These are phyloP conservation scores for Dioszegia hungarica DNA, from an alignment of 768 basidiomycete genomes.

Conservation along the genomic window DNA sequence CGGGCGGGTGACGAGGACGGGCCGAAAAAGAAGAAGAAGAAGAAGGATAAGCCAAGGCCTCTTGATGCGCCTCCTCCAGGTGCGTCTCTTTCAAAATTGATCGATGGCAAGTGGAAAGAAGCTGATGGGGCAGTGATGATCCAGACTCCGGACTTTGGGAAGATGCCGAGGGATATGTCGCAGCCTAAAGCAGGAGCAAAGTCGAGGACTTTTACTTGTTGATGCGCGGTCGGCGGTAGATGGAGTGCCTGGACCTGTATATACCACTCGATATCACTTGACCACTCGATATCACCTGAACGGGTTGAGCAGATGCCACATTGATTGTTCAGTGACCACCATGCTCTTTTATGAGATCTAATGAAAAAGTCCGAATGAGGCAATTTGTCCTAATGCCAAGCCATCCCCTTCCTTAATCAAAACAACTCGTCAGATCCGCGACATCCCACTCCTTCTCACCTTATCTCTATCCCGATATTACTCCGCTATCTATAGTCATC, in stretches of 20 bases:
- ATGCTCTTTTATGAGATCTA: too few relatives aligned
- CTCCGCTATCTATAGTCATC: slow-evolving; percentile 1
- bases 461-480: neutral
- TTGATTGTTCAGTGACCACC: too few relatives aligned
- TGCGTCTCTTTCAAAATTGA: slow-evolving; percentile 6
- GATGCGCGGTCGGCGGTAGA: neutral
- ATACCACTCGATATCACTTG: too few relatives aligned
- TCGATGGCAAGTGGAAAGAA: too few relatives aligned
- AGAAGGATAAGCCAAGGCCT: slow-evolving; percentile 39
- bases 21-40: slow-evolving; percentile 55
- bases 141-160: slow-evolving; percentile 30
- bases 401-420: too few relatives aligned
- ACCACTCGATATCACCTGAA: too few relatives aligned
- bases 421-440: too few relatives aligned
- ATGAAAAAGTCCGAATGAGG: too few relatives aligned
- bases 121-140: slow-evolving; percentile 15
- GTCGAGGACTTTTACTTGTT: slow-evolving; percentile 41
- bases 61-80: neutral
- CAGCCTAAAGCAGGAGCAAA: slow-evolving; percentile 45
- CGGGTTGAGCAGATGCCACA: neutral
- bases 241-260: too few relatives aligned
- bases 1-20: slow-evolving; percentile 16
- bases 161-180: slow-evolving; percentile 35
- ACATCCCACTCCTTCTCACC: too few relatives aligned
- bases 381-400: too few relatives aligned